Conservation (phyloP, 2,329 filamentous ascomycete species). For the Aureobasidium sp. region DNA sequence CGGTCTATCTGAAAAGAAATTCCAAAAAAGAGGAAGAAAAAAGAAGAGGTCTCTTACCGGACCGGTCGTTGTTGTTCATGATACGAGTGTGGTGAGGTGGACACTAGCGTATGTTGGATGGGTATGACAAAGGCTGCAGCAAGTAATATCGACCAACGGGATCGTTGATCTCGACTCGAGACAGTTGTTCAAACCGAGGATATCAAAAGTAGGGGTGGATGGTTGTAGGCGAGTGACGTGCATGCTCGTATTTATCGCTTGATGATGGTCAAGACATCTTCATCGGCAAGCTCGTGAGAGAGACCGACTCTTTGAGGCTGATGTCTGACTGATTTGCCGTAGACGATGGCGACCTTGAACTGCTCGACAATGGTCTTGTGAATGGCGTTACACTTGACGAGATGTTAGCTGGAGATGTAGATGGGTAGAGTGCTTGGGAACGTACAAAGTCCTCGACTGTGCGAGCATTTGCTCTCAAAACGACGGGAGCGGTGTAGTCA, state of each 20-base stretch:
- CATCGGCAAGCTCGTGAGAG: slow-evolving; percentile 82
- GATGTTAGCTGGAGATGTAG: slow-evolving; percentile 27
- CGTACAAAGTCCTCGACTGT: slow-evolving; percentile 96
- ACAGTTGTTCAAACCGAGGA: slow-evolving; percentile 6
- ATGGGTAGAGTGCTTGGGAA: slow-evolving; percentile 22
- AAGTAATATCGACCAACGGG: not conserved
- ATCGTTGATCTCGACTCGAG: slow-evolving; percentile 11
- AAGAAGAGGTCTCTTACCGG: slow-evolving; percentile 11
- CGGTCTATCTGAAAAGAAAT: slow-evolving; percentile 7
- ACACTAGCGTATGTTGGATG: slow-evolving; percentile 8
- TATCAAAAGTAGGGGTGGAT: not conserved
- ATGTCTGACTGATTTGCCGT: slow-evolving; percentile 96
- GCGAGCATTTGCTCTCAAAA: slow-evolving; percentile 71
- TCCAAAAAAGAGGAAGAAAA: not conserved
- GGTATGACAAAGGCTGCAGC: slow-evolving; percentile 12
- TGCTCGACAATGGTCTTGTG: slow-evolving; percentile 93
- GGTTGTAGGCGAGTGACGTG: not conserved
- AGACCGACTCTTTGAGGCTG: slow-evolving; percentile 94
- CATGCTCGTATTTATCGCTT: slow-evolving; percentile 27
- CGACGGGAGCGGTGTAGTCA: slow-evolving; percentile 86
- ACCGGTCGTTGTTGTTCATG: slow-evolving; percentile 12
- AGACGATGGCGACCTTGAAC: slow-evolving; percentile 92
- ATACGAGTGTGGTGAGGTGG: slow-evolving; percentile 4
- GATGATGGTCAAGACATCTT: slow-evolving; percentile 59
- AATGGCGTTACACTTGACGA: slow-evolving; percentile 78